Evolutionary conservation across 139 green algal species (phyloP).

Genomic region (Coelastrella sp.): DNA sequence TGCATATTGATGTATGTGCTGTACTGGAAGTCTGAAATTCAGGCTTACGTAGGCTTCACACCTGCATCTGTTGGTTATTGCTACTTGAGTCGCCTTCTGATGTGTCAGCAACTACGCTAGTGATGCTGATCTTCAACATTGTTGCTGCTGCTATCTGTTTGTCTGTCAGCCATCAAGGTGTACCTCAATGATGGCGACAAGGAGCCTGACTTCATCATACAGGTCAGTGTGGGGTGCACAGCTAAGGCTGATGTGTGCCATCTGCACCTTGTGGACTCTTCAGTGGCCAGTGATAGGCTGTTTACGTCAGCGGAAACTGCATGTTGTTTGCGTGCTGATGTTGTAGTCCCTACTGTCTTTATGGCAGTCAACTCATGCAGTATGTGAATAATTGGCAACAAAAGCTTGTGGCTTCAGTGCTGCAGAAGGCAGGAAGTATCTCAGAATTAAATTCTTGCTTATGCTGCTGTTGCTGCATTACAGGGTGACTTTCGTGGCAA

Average conservation of each 20-base stretch:
- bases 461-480: neutral
- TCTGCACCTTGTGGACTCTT: no score
- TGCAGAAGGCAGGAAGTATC: neutral
- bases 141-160: neutral
- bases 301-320: no score
- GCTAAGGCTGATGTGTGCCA: no score
- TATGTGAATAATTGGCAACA: no score
- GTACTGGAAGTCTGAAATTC: no score
- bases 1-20: no score
- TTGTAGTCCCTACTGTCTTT: no score
- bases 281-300: no score
- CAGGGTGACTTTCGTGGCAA: constrained; percentile 9
- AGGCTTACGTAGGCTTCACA: no score
- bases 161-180: constrained; percentile 29
- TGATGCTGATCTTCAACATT: neutral
- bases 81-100: neutral
- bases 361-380: no score
- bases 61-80: neutral
- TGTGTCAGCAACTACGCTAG: neutral
- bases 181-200: constrained; percentile 36
- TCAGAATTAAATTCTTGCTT: neutral
- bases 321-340: no score
- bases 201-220: constrained; percentile 25
- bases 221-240: neutral
- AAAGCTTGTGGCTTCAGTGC: neutral